These are phyloP conservation scores for Monilinia laxa DNA, from an alignment of 2,329 filamentous ascomycete species.

Conservation along the genomic window DNA sequence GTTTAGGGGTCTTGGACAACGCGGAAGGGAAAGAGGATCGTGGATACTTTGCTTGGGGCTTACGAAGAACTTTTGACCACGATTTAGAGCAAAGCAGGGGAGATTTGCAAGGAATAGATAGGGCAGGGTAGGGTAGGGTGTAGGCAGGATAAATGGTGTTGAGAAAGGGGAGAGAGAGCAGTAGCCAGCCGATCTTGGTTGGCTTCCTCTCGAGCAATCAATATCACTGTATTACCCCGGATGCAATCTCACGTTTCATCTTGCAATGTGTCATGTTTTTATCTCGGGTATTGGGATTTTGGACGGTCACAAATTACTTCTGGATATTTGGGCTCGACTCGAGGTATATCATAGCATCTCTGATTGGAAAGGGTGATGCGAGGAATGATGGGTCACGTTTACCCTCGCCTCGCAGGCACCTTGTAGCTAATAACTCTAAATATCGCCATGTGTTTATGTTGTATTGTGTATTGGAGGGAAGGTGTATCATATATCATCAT, in stretches of 20 bases:
- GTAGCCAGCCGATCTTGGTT: too few species aligned
- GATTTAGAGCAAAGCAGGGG: neutral
- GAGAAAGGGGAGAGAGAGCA: neutral
- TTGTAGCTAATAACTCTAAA: neutral
- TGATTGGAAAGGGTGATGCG: neutral
- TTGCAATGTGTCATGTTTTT: too few species aligned
- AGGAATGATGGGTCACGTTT: neutral
- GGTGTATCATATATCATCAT: neutral
- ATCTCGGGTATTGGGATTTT: too few species aligned
- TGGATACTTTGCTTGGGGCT: neutral
- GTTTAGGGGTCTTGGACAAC: neutral
- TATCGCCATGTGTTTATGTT: neutral
- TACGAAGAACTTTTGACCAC: neutral
- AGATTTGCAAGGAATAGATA: neutral
- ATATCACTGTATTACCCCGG: too few species aligned
- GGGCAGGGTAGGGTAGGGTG: neutral
- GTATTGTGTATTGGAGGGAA: neutral
- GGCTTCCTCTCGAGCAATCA: too few species aligned
- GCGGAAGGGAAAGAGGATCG: neutral
- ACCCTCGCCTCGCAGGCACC: too few species aligned
- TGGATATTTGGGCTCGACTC: neutral
- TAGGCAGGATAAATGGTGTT: neutral
- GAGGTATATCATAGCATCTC: too few species aligned
- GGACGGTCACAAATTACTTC: too few species aligned
- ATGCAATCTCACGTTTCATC: too few species aligned